Evolutionary conservation across 106 monocot species (phyloP).

Genomic region (Narthecium ossifragum): DNA sequence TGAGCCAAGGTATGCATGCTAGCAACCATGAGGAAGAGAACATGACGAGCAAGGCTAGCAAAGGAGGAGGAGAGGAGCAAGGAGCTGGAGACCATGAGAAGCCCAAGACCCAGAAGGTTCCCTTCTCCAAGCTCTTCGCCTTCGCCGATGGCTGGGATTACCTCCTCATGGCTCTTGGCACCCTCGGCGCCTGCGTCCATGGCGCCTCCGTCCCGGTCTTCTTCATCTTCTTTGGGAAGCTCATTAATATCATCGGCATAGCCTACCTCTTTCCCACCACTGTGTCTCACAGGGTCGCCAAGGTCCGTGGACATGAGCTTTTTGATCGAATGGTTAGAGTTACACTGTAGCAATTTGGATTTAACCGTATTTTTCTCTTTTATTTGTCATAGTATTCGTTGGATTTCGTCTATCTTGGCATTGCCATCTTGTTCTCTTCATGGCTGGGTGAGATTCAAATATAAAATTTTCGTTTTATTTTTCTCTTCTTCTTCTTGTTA

Average conservation of each 20-base stretch:
- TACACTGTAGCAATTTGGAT: neutral
- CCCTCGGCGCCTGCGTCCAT: conserved; percentile 82
- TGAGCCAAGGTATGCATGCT: conserved; percentile 10
- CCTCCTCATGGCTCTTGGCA: conserved; percentile 72
- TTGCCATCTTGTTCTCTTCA: conserved; percentile 81
- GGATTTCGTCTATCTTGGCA: conserved; percentile 87
- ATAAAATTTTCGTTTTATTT: neutral
- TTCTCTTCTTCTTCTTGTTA: too few relatives aligned
- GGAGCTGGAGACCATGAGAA: conserved; percentile 11
- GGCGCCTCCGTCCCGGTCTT: conserved; percentile 97
- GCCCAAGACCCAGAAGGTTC: conserved; percentile 37
- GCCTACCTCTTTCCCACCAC: conserved; percentile 85
- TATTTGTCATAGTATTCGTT: conserved; percentile 55
- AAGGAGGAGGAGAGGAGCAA: neutral
- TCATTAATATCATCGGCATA: conserved; percentile 94
- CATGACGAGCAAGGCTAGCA: too few relatives aligned
- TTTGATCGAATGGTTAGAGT: neutral
- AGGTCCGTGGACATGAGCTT: conserved; percentile 20
- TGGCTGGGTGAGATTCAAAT: conserved; percentile 60
- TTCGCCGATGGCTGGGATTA: conserved; percentile 81
- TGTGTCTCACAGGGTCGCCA: conserved; percentile 69
- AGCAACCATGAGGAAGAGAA: neutral
- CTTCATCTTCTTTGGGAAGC: conserved; percentile 98
- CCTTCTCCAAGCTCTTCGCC: conserved; percentile 89
- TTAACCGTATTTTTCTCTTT: neutral